These are phyloP conservation scores for Rhizopus stolonifer DNA, from an alignment of 371 early-diverging fungal genomes.

Conservation along the genomic window DNA sequence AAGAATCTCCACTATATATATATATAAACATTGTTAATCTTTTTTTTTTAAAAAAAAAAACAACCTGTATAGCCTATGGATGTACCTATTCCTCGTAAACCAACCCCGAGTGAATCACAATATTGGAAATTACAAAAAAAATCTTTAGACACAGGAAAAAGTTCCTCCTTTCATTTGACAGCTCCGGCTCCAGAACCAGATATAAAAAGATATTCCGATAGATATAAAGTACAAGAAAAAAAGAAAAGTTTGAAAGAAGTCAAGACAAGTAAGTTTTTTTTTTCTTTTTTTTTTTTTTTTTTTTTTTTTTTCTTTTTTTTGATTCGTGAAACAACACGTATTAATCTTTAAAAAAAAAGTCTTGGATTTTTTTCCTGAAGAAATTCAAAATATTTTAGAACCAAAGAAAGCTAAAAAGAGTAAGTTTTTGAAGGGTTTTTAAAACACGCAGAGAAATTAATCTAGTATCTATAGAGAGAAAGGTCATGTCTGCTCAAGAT, in stretches of 20 bases:
- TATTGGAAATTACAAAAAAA: conserved; percentile 35
- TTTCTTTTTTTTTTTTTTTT: no score
- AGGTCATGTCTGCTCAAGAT: conserved; percentile 16
- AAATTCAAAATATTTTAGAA: conserved; percentile 45
- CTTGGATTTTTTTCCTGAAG: conserved; percentile 52
- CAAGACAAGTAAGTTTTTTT: conserved; percentile 32
- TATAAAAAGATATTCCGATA: conserved; percentile 53
- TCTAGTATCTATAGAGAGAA: conserved; percentile 23
- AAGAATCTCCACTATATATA: no score
- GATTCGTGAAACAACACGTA: no score
- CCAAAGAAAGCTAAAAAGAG: conserved; percentile 41
- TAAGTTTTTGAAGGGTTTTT: conserved; percentile 16
- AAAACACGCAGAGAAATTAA: no score
- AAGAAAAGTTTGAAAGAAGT: conserved; percentile 41
- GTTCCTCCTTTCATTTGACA: conserved; percentile 38
- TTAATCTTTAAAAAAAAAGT: conserved; percentile 26
- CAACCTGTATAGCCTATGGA: conserved; percentile 35
- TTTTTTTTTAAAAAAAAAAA: neutral
- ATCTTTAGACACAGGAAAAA: conserved; percentile 28
- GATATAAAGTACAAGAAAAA: conserved; percentile 29
- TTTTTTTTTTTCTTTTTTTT: neutral
- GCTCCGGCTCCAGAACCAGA: conserved; percentile 41
- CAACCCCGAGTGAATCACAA: conserved; percentile 32
- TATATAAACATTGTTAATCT: neutral
- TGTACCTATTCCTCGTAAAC: conserved; percentile 47